These are phyloP conservation scores for Mucor lusitanicus DNA, from an alignment of 371 early-diverging fungal species.

Conservation along the genomic window DNA sequence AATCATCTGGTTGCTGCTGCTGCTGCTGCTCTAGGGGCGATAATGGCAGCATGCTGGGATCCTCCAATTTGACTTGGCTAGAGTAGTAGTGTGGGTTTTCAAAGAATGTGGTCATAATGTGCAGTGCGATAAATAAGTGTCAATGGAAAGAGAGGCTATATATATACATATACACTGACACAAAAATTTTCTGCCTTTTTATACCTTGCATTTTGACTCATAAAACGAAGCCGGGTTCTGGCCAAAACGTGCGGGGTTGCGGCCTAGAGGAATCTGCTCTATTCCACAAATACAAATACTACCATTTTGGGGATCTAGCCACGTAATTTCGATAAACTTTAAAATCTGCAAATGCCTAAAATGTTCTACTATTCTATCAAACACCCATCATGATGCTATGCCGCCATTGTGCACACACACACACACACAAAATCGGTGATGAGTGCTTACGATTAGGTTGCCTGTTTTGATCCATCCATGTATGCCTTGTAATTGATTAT, in stretches of 20 bases:
- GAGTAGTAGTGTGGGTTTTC: slow-evolving; percentile 8
- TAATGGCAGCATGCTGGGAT: background rate
- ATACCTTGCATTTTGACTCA: background rate
- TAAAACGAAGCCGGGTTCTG: slow-evolving; percentile 2
- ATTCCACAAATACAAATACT: background rate
- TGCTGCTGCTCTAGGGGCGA: background rate
- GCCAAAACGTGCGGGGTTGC: slow-evolving; percentile 11
- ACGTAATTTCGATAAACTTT: background rate
- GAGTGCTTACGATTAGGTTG: background rate
- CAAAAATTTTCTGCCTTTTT: background rate
- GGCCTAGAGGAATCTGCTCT: background rate
- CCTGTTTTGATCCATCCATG: background rate
- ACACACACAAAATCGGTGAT: background rate
- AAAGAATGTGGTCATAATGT: slow-evolving; percentile 1
- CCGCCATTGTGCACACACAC: background rate
- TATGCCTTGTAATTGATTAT: background rate
- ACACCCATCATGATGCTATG: background rate
- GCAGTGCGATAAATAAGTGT: background rate
- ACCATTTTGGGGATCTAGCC: background rate
- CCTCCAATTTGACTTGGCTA: background rate
- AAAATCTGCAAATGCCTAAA: background rate
- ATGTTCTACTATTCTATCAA: background rate
- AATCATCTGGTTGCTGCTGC: background rate
- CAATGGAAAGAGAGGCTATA: background rate
- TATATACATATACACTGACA: background rate